A percentile compares a stretch with the other conserved stretches of the same genome.
Evolutionary conservation across 1,139 yeast genomes (phyloP).

Genomic region (Ogataea hybrid): DNA sequence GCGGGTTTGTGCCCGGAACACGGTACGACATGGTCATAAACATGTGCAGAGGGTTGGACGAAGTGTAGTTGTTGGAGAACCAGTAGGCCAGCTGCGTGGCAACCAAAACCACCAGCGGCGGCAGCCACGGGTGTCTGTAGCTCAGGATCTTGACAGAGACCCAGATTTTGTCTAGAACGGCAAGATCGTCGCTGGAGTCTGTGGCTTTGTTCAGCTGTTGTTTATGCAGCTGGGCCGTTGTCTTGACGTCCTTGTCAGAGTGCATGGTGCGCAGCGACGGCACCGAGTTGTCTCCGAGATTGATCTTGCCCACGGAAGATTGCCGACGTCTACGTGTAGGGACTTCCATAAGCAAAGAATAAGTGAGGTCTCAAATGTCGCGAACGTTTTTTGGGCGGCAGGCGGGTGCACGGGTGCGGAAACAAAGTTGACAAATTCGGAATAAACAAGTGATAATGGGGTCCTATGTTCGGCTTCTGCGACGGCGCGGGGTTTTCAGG

Average conservation of each 20-base stretch:
- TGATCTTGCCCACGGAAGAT: slow-evolving; percentile 57
- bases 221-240: slow-evolving; percentile 37
- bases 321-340: slow-evolving; percentile 35
- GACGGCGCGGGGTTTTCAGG: neutral
- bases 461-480: slow-evolving; percentile 1
- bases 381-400: neutral
- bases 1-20: too few relatives aligned
- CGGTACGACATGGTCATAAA: too few relatives aligned
- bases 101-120: too few relatives aligned
- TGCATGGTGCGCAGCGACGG: slow-evolving; percentile 51
- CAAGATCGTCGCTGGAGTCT: slow-evolving; percentile 35
- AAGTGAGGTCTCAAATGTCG: neutral
- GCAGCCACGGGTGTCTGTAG: too few relatives aligned
- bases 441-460: neutral
- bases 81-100: too few relatives aligned
- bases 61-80: too few relatives aligned
- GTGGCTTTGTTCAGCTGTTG: slow-evolving; percentile 25
- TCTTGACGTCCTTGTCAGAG: slow-evolving; percentile 37
- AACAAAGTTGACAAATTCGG: neutral
- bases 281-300: slow-evolving; percentile 56
- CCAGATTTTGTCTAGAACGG: too few relatives aligned
- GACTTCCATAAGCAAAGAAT: slow-evolving; percentile 1
- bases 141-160: too few relatives aligned
- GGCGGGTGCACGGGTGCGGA: slow-evolving; percentile 4
- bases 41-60: too few relatives aligned